Base-by-base conservation (phyloP, 192 early-diverging fungal species). In the Backusella mclennaniae region DNA sequence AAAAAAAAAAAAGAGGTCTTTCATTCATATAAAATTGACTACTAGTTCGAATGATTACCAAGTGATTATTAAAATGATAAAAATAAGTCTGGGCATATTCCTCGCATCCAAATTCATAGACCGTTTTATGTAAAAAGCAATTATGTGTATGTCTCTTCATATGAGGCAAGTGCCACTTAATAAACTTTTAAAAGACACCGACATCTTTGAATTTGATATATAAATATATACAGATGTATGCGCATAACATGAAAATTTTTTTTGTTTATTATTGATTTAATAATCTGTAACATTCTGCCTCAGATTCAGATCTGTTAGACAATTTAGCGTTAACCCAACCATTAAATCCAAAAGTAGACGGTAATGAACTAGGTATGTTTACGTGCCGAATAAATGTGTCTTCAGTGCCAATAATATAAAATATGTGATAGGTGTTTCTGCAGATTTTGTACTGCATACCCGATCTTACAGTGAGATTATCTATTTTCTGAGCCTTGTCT, bases 361-460 rank as follows among this genome's bases (percentile, higher is more conserved):
- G 3, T 63, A 23, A 26, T 67, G 29, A 19, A 12, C 35, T 33
- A 35, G 33, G 66, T 19, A 35, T 67, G 17, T 17, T 35, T 17
- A 15, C 9, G n/a, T 19, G 74, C 7, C 79, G 53, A 42, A 76
- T 33, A 23, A 80, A 73, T 44, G 70, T 52, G 73, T 99, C 97
- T 81, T 99, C 97, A 6, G 96, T 96, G 29, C 93, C 88, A 67
- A 94, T 95, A 23, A 99, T 90, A 81, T 95, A 98, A 73, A 96
- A 98, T 67, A 99, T 93, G 85, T 96, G 95, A 87, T 99, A 99
- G 0, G 95, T 97, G 82, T 98, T 97, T 39, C 95, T 88, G 67
- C 96, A 95, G 39, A 99, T 97, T 87, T 99, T 99, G 82, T 97
- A 91, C 82, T 99, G 95, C 71, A 99, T 84, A 12, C 94, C 95